These are phyloP conservation scores for Beauveria varroae DNA, from an alignment of 2,329 filamentous ascomycete genomes.

Conservation along the genomic window DNA sequence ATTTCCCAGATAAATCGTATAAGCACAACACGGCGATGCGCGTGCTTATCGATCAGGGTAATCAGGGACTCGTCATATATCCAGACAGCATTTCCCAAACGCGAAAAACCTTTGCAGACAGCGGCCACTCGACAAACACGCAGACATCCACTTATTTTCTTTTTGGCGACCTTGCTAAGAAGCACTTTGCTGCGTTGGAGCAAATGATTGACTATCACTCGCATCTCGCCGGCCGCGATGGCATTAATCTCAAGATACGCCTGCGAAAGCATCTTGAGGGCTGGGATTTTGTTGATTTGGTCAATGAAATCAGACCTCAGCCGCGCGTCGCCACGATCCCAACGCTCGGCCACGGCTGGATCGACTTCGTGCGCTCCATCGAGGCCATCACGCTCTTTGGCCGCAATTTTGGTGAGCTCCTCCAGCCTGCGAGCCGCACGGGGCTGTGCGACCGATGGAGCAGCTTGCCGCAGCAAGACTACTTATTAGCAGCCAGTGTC, in stretches of 20 bases:
- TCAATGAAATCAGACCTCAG: conserved; percentile 11
- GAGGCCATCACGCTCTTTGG: conserved; percentile 18
- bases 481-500: not conserved
- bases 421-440: conserved; percentile 3
- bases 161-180: conserved; percentile 15
- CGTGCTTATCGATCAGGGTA: not conserved
- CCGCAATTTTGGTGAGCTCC: conserved; percentile 17
- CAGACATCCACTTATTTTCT: conserved; percentile 6
- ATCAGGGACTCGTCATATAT: not conserved
- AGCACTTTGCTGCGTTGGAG: conserved; percentile 16
- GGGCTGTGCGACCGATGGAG: not conserved
- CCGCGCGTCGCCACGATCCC: conserved; percentile 17
- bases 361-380: conserved; percentile 18
- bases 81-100: not conserved
- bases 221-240: conserved; percentile 9
- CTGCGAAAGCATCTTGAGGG: conserved; percentile 20
- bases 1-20: not conserved
- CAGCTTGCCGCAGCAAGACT: not conserved
- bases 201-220: conserved; percentile 20
- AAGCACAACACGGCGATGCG: not conserved
- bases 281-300: conserved; percentile 23
- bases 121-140: not conserved
- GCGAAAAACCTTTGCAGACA: not conserved
- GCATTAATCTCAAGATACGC: conserved; percentile 5
- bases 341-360: conserved; percentile 14